phyloP scores from a whole-genome alignment of 129 eudicot genomes.

The Artemisia tridentata region DNA sequence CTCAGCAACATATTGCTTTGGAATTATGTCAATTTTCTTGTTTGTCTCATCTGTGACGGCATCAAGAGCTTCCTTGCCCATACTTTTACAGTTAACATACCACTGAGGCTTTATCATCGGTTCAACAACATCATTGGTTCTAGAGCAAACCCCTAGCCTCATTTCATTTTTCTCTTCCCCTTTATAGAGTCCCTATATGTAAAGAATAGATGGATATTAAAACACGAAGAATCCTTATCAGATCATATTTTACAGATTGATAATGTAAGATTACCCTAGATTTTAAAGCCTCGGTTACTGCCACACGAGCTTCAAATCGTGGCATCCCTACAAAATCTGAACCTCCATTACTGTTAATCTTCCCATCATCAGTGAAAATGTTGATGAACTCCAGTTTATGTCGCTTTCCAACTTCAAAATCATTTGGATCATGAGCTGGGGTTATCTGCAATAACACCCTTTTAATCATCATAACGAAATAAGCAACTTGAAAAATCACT shows the following conservation, averaged over 20 bases:
- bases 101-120: slow-evolving; percentile 98
- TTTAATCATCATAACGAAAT: background rate
- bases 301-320: slow-evolving; percentile 90
- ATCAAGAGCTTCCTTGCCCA: slow-evolving; percentile 86
- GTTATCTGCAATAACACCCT: slow-evolving; percentile 58
- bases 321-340: slow-evolving; percentile 74
- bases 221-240: background rate
- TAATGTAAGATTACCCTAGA: slow-evolving; percentile 51
- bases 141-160: slow-evolving; percentile 94
- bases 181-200: slow-evolving; percentile 68
- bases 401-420: slow-evolving; percentile 94
- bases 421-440: slow-evolving; percentile 99
- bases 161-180: slow-evolving; percentile 85
- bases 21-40: slow-evolving; percentile 73
- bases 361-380: slow-evolving; percentile 94
- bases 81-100: slow-evolving; percentile 74
- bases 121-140: slow-evolving; percentile 90
- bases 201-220: slow-evolving; percentile 1
- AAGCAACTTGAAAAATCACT: background rate
- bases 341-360: slow-evolving; percentile 88
- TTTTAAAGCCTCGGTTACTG: slow-evolving; percentile 67
- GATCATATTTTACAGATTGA: background rate
- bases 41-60: slow-evolving; percentile 63
- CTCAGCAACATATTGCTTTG: slow-evolving; percentile 83
- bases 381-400: slow-evolving; percentile 81